These are phyloP conservation scores for Pelargonium nanum DNA, from an alignment of 345 rosid species.

Conservation along the genomic window DNA sequence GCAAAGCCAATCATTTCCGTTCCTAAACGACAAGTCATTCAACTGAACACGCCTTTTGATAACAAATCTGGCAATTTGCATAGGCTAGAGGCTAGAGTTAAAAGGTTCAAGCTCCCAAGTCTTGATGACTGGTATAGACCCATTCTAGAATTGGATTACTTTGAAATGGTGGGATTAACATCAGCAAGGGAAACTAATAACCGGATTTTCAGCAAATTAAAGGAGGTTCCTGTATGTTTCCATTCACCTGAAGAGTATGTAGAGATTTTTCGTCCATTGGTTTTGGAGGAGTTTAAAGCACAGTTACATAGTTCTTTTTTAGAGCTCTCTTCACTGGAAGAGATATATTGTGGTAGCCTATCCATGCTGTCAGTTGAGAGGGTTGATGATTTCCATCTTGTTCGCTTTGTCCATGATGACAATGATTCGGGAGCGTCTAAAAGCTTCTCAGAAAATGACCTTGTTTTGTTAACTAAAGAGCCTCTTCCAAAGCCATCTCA, in stretches of 20 bases:
- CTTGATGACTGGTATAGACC: slow-evolving; percentile 95
- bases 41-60: slow-evolving; percentile 59
- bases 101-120: slow-evolving; percentile 75
- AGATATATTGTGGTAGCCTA: slow-evolving; percentile 56
- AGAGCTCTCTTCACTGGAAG: slow-evolving; percentile 80
- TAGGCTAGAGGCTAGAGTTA: slow-evolving; percentile 43
- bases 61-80: slow-evolving; percentile 42
- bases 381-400: slow-evolving; percentile 87
- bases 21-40: slow-evolving; percentile 88
- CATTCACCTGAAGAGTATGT: slow-evolving; percentile 73
- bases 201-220: slow-evolving; percentile 34
- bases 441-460: slow-evolving; percentile 81
- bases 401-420: slow-evolving; percentile 85
- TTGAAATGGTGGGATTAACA: slow-evolving; percentile 54
- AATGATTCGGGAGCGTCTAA: slow-evolving; percentile 40
- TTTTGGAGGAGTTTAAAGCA: slow-evolving; percentile 95
- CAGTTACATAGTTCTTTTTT: slow-evolving; percentile 71
- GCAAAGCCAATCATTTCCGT: slow-evolving; percentile 36
- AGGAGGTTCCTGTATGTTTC: slow-evolving; percentile 80
- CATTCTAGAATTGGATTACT: slow-evolving; percentile 76
- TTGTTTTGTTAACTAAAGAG: slow-evolving; percentile 79
- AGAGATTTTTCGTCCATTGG: slow-evolving; percentile 77
- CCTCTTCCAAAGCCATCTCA: slow-evolving; percentile 37
- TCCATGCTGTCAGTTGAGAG: slow-evolving; percentile 90
- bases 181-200: slow-evolving; percentile 37